Base-by-base conservation (phyloP, 225 moss, liverwort and hornwort genomes). In the Physcomitrellopsis africana region DNA sequence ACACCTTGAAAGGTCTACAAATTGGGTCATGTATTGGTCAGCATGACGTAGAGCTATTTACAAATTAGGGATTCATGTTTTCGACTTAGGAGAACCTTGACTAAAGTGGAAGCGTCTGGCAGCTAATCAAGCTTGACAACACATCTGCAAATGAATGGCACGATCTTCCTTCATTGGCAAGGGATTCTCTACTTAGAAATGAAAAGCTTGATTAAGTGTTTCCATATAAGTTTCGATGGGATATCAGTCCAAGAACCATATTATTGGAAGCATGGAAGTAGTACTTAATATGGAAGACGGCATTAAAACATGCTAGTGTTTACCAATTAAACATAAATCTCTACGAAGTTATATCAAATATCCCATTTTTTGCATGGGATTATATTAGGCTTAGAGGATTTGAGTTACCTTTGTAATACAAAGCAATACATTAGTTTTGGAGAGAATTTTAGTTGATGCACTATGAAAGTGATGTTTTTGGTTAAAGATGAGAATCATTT, bases 211-310 rank as follows among this genome's bases (percentile, higher is more conserved):
- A 69, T 51, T 58, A 46, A 29, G 9, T 60, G 13, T 75, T 78
- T 47, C 69, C 70, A 70, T 79, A 65, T 66, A 78, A 82, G 47
- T 57, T 82, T 53, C 47, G 70, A 42, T 82, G 82, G 75, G 82
- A 79, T 79, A 74, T 70, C 17, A 65, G 52, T 59, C 74, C 74
- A 3, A 74, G 54, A 82, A 4, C 57, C 10, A 11, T 1, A 49
- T 49, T 11, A 49, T 13, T 15, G 11, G 12, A 49, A 49, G 63
- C n/a, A n/a, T n/a, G n/a, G n/a, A n/a, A n/a, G n/a, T n/a, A n/a
- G n/a, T n/a, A n/a, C n/a, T n/a, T 7, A 56, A 29, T n/a, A 27
- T 6, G 2, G 62, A 55, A 61, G 54, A 51, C n/a, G n/a, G n/a
- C 16, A 72, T 4, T 63, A 18, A 19, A 46, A 19, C 29, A 51